These are phyloP conservation scores for Carex arenaria DNA, from an alignment of 202 grass and related monocot genomes.

Conservation along the genomic window DNA sequence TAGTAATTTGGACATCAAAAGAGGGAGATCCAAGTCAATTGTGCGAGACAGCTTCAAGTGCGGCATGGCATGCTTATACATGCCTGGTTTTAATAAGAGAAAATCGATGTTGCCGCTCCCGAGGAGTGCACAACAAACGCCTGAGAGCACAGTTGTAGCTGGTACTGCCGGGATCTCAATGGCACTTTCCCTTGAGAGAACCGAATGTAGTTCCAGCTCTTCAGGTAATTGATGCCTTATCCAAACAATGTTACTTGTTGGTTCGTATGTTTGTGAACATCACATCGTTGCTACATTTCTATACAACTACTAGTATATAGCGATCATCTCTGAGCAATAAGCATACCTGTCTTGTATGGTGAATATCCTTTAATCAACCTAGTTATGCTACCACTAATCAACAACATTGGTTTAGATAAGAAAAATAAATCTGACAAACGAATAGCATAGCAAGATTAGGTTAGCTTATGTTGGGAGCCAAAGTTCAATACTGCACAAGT, in stretches of 20 bases:
- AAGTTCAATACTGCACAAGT: not conserved
- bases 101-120: slow-evolving; percentile 21
- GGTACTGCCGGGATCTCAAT: not conserved
- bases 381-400: not conserved
- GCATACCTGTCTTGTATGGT: not conserved
- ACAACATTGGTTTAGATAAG: not conserved
- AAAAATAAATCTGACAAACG: not conserved
- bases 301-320: not conserved
- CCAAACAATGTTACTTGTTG: not conserved
- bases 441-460: not conserved
- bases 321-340: not conserved
- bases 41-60: slow-evolving; percentile 44
- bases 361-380: not conserved
- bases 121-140: not conserved
- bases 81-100: slow-evolving; percentile 45
- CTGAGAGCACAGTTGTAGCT: not conserved
- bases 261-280: not conserved
- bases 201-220: slow-evolving; percentile 3
- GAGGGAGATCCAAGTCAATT: slow-evolving; percentile 26
- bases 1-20: not conserved
- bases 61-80: slow-evolving; percentile 41
- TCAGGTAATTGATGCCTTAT: not conserved
- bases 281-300: not conserved
- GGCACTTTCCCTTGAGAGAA: slow-evolving; percentile 13
- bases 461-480: not conserved